These are phyloP conservation scores for Trebouxia sp. DNA, from an alignment of 139 green algal species.

Conservation along the genomic window DNA sequence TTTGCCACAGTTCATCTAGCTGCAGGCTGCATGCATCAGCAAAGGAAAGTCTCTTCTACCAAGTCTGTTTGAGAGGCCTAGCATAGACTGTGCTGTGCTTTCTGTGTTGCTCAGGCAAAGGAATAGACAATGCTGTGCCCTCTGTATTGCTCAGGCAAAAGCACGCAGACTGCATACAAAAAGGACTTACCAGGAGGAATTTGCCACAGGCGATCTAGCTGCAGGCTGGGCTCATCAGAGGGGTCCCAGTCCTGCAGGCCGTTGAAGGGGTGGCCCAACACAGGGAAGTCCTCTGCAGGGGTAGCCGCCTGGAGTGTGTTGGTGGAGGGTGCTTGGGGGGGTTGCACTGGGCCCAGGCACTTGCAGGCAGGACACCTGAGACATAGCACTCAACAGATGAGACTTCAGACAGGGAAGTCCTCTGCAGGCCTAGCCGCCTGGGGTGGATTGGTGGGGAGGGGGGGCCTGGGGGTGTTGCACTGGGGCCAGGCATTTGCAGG, in stretches of 20 bases:
- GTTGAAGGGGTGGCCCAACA: conserved; percentile 11
- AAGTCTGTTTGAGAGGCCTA: no score
- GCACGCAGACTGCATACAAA: no score
- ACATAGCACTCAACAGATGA: no score
- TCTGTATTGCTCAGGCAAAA: no score
- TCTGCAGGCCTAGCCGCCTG: background rate
- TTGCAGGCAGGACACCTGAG: conserved; percentile 25
- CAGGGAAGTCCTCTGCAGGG: conserved; percentile 1
- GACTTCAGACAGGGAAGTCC: background rate
- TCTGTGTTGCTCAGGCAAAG: no score
- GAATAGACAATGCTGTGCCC: no score
- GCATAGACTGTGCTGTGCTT: no score
- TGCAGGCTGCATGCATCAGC: no score
- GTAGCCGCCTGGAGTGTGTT: background rate
- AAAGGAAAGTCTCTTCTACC: no score
- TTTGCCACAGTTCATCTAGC: no score
- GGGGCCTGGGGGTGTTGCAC: background rate
- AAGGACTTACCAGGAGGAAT: conserved; percentile 26
- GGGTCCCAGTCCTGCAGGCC: conserved; percentile 7
- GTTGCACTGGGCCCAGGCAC: conserved; percentile 20
- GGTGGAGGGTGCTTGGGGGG: background rate
- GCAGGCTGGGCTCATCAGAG: background rate
- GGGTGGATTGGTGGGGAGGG: background rate
- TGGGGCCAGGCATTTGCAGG: conserved; percentile 4
- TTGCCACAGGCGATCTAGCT: conserved; percentile 12